These are phyloP conservation scores for Colletotrichum lentis DNA, from an alignment of 2,329 filamentous ascomycete species.

Conservation along the genomic window DNA sequence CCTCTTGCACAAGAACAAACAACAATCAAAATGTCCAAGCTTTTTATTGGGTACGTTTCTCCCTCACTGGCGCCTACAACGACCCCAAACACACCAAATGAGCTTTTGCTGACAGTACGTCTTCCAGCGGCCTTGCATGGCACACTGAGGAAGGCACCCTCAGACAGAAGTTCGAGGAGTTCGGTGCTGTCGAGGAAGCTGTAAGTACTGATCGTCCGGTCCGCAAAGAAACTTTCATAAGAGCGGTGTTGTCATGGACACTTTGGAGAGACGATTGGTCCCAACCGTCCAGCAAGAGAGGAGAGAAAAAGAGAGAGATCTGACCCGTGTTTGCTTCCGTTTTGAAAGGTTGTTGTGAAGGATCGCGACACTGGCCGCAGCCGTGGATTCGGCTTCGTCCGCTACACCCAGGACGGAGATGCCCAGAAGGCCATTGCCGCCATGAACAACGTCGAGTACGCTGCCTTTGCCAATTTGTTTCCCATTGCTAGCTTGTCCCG, in stretches of 20 bases:
- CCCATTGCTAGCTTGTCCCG: conserved; percentile 40
- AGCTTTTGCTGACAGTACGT: conserved; percentile 30
- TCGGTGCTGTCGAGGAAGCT: conserved; percentile 90
- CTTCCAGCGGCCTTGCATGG: conserved; percentile 89
- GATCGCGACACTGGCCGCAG: conserved; percentile 96
- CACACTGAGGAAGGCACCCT: conserved; percentile 92
- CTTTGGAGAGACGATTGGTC: conserved; percentile 21
- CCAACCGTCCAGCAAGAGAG: conserved; percentile 5
- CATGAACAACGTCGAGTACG: conserved; percentile 93
- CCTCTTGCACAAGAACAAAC: conserved; percentile 5
- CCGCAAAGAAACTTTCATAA: conserved; percentile 31
- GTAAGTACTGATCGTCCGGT: conserved; percentile 65
- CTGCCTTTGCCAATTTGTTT: conserved; percentile 37
- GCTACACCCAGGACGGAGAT: conserved; percentile 79
- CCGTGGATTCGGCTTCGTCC: conserved; percentile 96
- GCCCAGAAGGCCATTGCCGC: conserved; percentile 77
- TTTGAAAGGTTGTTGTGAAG: conserved; percentile 87
- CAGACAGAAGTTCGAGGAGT: conserved; percentile 90
- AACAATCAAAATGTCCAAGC: conserved; percentile 76
- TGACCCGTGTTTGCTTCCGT: conserved; percentile 37
- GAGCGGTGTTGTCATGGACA: conserved; percentile 18
- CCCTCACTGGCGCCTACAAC: conserved; percentile 20
- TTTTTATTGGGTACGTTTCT: conserved; percentile 85
- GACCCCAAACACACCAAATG: neutral
- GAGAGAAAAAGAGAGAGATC: conserved; percentile 28